Conservation (phyloP, 768 basidiomycete species). For the Terana coerulea region DNA sequence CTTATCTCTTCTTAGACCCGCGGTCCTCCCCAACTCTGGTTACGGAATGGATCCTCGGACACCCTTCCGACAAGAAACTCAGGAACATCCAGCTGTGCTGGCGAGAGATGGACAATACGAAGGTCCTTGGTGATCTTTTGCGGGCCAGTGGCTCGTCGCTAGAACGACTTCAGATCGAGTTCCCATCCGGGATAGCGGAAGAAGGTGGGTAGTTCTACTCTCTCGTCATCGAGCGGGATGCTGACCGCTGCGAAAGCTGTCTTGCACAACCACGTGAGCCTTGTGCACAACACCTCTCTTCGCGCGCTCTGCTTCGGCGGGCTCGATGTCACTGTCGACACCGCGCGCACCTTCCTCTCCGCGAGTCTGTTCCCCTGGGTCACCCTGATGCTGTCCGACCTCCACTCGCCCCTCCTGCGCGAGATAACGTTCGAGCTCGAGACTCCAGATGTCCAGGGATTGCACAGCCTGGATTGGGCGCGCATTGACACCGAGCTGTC, state of each 20-base stretch:
- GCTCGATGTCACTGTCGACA: slow-evolving; percentile 19
- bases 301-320: slow-evolving; percentile 24
- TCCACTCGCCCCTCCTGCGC: slow-evolving; percentile 14
- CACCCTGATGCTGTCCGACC: slow-evolving; percentile 12
- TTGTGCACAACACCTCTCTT: slow-evolving; percentile 26
- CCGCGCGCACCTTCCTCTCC: slow-evolving; percentile 21
- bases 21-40: slow-evolving; percentile 26
- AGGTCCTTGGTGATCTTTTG: slow-evolving; percentile 23
- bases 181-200: slow-evolving; percentile 22
- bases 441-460: slow-evolving; percentile 16
- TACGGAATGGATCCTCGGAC: slow-evolving; percentile 25
- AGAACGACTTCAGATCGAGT: slow-evolving; percentile 25
- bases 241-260: slow-evolving; percentile 12
- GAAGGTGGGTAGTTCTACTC: slow-evolving; percentile 12
- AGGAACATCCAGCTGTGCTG: slow-evolving; percentile 27
- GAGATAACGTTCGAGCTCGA: slow-evolving; percentile 23
- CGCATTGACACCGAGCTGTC: slow-evolving; percentile 23
- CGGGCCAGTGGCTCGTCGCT: slow-evolving; percentile 24
- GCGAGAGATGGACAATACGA: slow-evolving; percentile 24
- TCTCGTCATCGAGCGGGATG: not conserved
- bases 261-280: slow-evolving; percentile 23
- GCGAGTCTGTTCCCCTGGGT: slow-evolving; percentile 15
- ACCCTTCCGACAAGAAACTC: slow-evolving; percentile 22
- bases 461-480: slow-evolving; percentile 24
- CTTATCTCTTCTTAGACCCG: slow-evolving; percentile 26